Evolutionary conservation across 2,329 filamentous ascomycete genomes (phyloP).

Genomic region (Aureobasidium mangrovei): DNA sequence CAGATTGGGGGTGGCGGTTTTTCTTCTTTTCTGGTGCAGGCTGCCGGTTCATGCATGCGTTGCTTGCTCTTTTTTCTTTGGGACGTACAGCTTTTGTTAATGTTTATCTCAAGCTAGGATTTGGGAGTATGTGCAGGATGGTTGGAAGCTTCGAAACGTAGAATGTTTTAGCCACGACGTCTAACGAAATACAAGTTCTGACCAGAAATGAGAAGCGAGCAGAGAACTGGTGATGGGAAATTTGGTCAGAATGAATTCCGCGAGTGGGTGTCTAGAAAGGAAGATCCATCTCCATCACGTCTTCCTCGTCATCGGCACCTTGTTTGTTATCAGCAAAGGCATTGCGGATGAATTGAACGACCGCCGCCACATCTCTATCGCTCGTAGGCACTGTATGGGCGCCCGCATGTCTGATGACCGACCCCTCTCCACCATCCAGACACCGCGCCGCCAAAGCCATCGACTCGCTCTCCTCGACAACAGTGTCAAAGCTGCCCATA

Average conservation of each 20-base stretch:
- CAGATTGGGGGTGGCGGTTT: background rate
- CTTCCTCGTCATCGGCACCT: slow-evolving; percentile 35
- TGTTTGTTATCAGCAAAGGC: slow-evolving; percentile 33
- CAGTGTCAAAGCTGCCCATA: slow-evolving; percentile 73
- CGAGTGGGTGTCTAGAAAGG: slow-evolving; percentile 38
- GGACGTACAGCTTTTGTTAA: background rate
- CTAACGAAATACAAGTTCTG: background rate
- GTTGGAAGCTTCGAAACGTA: background rate
- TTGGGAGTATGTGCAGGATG: too few relatives aligned
- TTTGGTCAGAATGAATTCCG: background rate
- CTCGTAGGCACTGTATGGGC: slow-evolving; percentile 78
- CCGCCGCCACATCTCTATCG: slow-evolving; percentile 68
- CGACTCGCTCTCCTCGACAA: slow-evolving; percentile 71
- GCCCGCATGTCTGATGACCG: slow-evolving; percentile 66
- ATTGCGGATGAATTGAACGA: slow-evolving; percentile 61
- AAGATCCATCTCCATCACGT: slow-evolving; percentile 59
- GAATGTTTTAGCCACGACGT: background rate
- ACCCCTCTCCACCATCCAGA: slow-evolving; percentile 29
- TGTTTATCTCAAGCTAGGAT: background rate
- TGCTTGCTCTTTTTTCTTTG: background rate
- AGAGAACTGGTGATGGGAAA: background rate
- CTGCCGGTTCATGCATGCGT: slow-evolving; percentile 7
- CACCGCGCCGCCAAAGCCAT: slow-evolving; percentile 58
- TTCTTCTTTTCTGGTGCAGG: background rate
- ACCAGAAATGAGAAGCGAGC: background rate